Evolutionary conservation across 2,329 filamentous ascomycete species (phyloP).

Genomic region (Amylocarpus encephaloides): DNA sequence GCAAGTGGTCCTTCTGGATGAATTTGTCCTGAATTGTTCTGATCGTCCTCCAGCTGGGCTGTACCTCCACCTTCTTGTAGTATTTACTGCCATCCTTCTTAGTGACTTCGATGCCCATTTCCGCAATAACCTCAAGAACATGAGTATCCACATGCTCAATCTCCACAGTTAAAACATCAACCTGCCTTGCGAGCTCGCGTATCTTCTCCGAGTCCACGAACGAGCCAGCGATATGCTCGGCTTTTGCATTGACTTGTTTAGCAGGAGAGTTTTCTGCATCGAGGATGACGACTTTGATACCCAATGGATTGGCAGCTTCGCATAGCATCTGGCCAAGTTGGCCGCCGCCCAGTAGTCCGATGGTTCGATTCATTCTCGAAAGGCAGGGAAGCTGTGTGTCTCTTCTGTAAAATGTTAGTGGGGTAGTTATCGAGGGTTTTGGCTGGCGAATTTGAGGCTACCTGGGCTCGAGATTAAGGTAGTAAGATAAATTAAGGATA

Average conservation of each 20-base stretch:
- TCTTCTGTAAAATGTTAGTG: not conserved
- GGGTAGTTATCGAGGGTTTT: slow-evolving; percentile 17
- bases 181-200: slow-evolving; percentile 65
- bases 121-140: slow-evolving; percentile 75
- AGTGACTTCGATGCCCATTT: slow-evolving; percentile 51
- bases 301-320: slow-evolving; percentile 72
- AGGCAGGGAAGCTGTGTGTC: no score
- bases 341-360: slow-evolving; percentile 53
- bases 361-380: slow-evolving; percentile 22
- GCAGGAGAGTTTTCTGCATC: slow-evolving; percentile 70
- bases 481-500: not conserved
- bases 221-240: slow-evolving; percentile 72
- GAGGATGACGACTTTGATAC: slow-evolving; percentile 73
- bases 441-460: not conserved
- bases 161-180: slow-evolving; percentile 83
- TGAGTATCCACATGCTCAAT: slow-evolving; percentile 94
- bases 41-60: slow-evolving; percentile 82
- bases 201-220: slow-evolving; percentile 81
- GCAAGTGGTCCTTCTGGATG: slow-evolving; percentile 76
- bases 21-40: slow-evolving; percentile 92
- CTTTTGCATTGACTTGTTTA: slow-evolving; percentile 75
- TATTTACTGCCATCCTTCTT: slow-evolving; percentile 34
- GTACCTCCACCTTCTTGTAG: slow-evolving; percentile 51
- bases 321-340: slow-evolving; percentile 91
- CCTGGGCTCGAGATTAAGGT: no score